phyloP scores from a whole-genome alignment of 2,329 filamentous ascomycete genomes.

The Bertia moriformis region DNA sequence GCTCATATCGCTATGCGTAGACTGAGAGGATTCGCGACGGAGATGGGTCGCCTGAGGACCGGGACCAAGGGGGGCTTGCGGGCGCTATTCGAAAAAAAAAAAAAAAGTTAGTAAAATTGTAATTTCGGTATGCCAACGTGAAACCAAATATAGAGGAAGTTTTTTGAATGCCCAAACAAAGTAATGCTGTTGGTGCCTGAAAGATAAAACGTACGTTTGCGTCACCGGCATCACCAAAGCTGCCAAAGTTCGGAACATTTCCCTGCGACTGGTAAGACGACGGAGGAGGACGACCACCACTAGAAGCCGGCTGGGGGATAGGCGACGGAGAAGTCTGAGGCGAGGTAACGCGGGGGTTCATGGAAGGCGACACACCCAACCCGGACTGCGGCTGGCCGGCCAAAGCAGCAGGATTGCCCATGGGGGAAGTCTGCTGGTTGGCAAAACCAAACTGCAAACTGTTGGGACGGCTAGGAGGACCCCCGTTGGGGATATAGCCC shows the following conservation, averaged over 20 bases:
- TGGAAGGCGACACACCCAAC: background rate
- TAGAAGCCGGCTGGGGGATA: conserved; percentile 74
- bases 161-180: too few relatives aligned
- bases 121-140: too few relatives aligned
- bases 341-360: conserved; percentile 61
- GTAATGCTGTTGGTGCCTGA: too few relatives aligned
- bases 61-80: background rate
- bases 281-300: conserved; percentile 75
- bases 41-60: conserved; percentile 1
- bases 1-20: conserved; percentile 1
- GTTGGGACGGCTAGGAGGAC: conserved; percentile 31
- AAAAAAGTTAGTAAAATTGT: too few relatives aligned
- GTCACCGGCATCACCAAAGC: background rate
- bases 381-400: background rate
- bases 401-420: conserved; percentile 39
- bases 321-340: conserved; percentile 82
- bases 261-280: conserved; percentile 39
- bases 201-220: background rate
- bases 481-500: conserved; percentile 65
- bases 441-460: conserved; percentile 70
- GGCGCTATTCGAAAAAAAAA: too few relatives aligned
- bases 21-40: conserved; percentile 1
- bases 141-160: too few relatives aligned
- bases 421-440: conserved; percentile 46
- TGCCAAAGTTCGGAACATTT: conserved; percentile 63